A percentile compares a stretch with the other conserved stretches of the same genome.
phyloP scores from a whole-genome alignment of 2,329 filamentous ascomycete genomes.

The Juglanconis juglandina region DNA sequence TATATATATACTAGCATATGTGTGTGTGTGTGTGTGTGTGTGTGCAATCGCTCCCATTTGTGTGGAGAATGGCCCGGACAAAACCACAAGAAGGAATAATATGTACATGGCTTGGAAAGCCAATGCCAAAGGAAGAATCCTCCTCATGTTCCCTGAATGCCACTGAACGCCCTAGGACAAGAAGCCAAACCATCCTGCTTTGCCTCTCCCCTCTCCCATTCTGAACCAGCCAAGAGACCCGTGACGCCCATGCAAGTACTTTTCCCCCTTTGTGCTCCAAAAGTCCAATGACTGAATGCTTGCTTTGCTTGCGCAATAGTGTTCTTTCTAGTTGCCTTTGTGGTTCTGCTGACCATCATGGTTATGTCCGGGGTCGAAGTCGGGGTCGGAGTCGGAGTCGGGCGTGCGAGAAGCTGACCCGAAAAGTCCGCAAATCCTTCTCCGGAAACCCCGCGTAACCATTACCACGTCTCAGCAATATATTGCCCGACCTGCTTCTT shows the following conservation, averaged over 20 bases:
- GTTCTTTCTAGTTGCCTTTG: not conserved
- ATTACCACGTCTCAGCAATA: conserved; percentile 76
- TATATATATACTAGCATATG: too few relatives aligned
- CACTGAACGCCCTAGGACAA: not conserved
- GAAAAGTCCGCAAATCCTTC: not conserved
- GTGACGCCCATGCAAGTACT: not conserved
- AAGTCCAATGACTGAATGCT: not conserved
- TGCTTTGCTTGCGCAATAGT: not conserved
- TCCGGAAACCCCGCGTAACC: not conserved
- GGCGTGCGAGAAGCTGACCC: not conserved
- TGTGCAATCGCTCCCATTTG: too few relatives aligned
- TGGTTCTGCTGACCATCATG: not conserved
- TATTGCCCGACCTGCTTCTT: conserved; percentile 95
- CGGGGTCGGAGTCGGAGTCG: not conserved
- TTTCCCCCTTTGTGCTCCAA: not conserved
- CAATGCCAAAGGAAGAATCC: not conserved
- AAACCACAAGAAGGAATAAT: not conserved
- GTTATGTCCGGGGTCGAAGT: not conserved
- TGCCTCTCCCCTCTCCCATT: not conserved
- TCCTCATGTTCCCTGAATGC: too few relatives aligned
- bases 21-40: too few relatives aligned
- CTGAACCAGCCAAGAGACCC: not conserved
- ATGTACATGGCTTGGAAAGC: not conserved
- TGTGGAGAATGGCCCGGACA: too few relatives aligned
- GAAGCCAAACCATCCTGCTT: not conserved